Evolutionary conservation across 306 rosid species (phyloP), one percentile per base, ranked within the genome.

Genomic region (Sesbania bispinosa): DNA sequence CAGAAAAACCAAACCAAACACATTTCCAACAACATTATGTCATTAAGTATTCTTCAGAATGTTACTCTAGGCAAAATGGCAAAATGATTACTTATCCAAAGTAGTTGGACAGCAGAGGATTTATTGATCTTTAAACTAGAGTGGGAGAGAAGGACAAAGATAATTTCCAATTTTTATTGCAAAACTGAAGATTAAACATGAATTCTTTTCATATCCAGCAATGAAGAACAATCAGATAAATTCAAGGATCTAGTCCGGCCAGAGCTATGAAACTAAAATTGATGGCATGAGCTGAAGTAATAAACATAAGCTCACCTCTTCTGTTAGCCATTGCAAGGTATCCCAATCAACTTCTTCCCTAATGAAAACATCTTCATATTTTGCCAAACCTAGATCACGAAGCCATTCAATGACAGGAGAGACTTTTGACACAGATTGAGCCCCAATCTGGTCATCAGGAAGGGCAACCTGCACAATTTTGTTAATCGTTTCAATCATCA

Each of bases 281-380:
- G 21, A 50, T 68, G 26, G 20, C 30, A 64, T 45, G 43, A 47
- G 21, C 23, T 35, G 14, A 36, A 36, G 5, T 47, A 46, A 27
- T 9, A 6, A 58, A 46, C n/a, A n/a, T n/a, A 66, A 69, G 51
- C 77, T 68, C 66, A 93, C 98, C 97, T 93, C 98, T 69, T 90
- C 94, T 1, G 89, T 85, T 38, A 90, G 79, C 86, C 97, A 93
- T 33, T 84, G 88, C 58, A 93, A 59, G 9, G 96, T 53, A 11
- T 88, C 85, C 94, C 90, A 90, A 69, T 90, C 96, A 74, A 93
- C 87, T 84, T 93, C 98, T 76, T 93, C 98, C 62, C 85, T 79
- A 23, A 83, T 79, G 65, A 93, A 93, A 78, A 76, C 61, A 55
- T 81, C 87, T 60, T 80, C 89, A 27, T 93, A 93, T 70, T 83